These are phyloP conservation scores for Penicillium sp. DNA, from an alignment of 2,329 filamentous ascomycete genomes.

Conservation along the genomic window DNA sequence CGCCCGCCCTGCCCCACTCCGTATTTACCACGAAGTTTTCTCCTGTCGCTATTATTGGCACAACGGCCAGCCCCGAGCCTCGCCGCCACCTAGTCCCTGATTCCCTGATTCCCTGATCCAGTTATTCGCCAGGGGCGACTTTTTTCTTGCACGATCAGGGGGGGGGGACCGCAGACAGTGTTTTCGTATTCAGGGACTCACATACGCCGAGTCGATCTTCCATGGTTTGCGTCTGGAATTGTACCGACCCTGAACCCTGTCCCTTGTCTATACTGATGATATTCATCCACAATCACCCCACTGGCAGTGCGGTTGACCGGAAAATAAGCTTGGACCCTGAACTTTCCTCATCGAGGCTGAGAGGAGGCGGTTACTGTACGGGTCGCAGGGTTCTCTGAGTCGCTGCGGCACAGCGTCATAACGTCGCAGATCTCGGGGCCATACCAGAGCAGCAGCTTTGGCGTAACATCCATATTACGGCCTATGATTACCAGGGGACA, in stretches of 20 bases:
- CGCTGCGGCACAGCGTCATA: background rate
- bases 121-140: background rate
- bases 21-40: background rate
- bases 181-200: background rate
- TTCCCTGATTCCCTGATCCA: background rate
- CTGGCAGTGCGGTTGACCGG: background rate
- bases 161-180: background rate
- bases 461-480: too few species aligned
- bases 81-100: constrained; percentile 1
- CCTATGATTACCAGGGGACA: too few species aligned
- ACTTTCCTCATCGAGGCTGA: background rate
- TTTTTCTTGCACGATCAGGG: background rate
- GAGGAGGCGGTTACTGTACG: background rate
- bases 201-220: background rate
- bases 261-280: background rate
- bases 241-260: background rate
- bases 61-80: background rate
- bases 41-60: constrained; percentile 3
- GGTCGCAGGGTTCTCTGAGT: background rate
- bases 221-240: background rate
- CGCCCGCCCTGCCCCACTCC: background rate
- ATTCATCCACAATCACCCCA: background rate
- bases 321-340: constrained; percentile 3
- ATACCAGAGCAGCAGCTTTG: background rate
- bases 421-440: background rate